Percentiles rank a stretch among this genome's conserved stretches.
Conservation (phyloP, 2,329 filamentous ascomycete genomes). For the Fusarium nanum region DNA sequence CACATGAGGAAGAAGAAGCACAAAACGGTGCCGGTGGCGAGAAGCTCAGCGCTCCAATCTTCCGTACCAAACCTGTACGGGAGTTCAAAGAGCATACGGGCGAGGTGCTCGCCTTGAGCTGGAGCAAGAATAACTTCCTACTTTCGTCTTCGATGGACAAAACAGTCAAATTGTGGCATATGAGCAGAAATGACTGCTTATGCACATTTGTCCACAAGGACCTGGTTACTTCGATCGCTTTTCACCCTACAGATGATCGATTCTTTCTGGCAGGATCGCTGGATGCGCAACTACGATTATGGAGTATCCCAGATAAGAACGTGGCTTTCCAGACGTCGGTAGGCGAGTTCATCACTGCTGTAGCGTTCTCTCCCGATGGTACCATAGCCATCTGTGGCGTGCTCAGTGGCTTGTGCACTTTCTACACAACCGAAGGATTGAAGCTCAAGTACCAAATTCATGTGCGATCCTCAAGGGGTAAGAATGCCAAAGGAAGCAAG, state of each 20-base stretch:
- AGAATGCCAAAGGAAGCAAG: conserved; percentile 96
- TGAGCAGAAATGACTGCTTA: conserved; percentile 84
- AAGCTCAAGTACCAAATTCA: conserved; percentile 88
- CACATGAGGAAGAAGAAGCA: conserved; percentile 73
- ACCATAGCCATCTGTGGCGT: conserved; percentile 90
- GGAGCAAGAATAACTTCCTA: conserved; percentile 99
- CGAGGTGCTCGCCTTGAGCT: conserved; percentile 90
- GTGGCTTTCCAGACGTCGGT: conserved; percentile 84
- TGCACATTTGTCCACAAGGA: conserved; percentile 96
- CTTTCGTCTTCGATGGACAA: conserved; percentile 98
- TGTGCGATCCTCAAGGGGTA: conserved; percentile 90
- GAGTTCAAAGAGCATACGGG: conserved; percentile 87
- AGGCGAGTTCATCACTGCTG: conserved; percentile 91
- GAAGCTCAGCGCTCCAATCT: conserved; percentile 88
- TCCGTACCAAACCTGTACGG: conserved; percentile 79
- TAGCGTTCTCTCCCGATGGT: conserved; percentile 92
- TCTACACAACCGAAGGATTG: conserved; percentile 92
- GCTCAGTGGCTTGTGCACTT: conserved; percentile 84
- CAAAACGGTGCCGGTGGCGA: conserved; percentile 57
- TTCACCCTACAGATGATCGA: conserved; percentile 93
- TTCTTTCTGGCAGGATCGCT: conserved; percentile 96
- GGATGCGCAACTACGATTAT: conserved; percentile 87
- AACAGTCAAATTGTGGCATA: conserved; percentile 93
- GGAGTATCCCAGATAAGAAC: conserved; percentile 97
- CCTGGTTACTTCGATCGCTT: conserved; percentile 93